Base-by-base conservation (phyloP, 192 early-diverging fungal species). In the Physocladia obscura region DNA sequence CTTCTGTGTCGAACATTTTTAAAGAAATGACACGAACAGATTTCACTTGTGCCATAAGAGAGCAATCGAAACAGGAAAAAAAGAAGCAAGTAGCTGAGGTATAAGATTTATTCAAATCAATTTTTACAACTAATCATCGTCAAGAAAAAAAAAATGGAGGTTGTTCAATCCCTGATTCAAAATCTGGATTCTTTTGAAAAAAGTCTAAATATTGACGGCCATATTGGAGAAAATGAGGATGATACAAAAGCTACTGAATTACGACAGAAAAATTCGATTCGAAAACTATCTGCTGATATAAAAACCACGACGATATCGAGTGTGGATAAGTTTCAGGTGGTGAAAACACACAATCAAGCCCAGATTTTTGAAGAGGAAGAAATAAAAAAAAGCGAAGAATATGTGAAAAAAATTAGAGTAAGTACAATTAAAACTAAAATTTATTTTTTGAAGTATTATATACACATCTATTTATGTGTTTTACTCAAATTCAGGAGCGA, bases 331-430 rank as follows among this genome's bases (percentile, higher is more conserved):
- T n/a, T n/a, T n/a, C n/a, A n/a, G n/a, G n/a, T n/a, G n/a, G n/a
- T n/a, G n/a, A n/a, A n/a, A n/a, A n/a, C n/a, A n/a, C n/a, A n/a
- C n/a, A 13, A 17, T 2, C 52, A 26, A 1, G 11, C 15, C 2
- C 52, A 55, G 34, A 26, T 35, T 2, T 39, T 61, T 17, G 4
- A 52, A 3, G 74, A 80, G 21, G 62, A 69, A 4, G 58, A 39
- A 24, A 31, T 44, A 13, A 50, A 68, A 34, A 73, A 82, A 63
- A 74, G 57, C 5, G 57, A 67, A 30, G 76, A 77, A 21, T 82
- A 79, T 54, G 57, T 85, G 22, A 77, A 79, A 38, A 76, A 72
- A 47, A 81, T 87, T 47, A 51, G 76, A 22, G 81, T 82, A 52
- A 35, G 76, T 73, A n/a, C n/a, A n/a, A n/a, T 34, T 27, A 17